phyloP scores from a whole-genome alignment of 2,329 filamentous ascomycete genomes.

The Diaporthe sp. region DNA sequence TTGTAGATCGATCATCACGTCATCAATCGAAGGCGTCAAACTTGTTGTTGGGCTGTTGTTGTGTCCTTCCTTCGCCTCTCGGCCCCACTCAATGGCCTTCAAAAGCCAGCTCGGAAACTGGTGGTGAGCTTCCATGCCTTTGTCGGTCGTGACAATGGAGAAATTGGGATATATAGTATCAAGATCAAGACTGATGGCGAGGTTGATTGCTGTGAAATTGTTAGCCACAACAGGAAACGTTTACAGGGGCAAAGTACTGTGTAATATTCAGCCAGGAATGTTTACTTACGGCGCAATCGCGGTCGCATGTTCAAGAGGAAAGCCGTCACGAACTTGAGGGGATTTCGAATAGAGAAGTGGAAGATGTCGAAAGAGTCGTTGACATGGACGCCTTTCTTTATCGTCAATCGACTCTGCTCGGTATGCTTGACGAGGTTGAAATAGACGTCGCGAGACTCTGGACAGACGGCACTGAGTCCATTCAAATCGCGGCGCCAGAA shows the following conservation, averaged over 20 bases:
- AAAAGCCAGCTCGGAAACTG: neutral
- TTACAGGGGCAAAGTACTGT: neutral
- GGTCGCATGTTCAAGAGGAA: neutral
- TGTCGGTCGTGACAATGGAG: neutral
- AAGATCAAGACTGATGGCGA: neutral
- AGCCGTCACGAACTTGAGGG: fast-evolving
- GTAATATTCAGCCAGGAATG: neutral
- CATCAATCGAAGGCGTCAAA: neutral
- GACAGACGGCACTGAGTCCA: neutral
- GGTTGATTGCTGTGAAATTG: neutral
- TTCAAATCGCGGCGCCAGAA: neutral
- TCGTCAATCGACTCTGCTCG: neutral
- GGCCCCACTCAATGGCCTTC: neutral
- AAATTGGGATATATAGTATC: neutral
- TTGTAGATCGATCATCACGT: neutral
- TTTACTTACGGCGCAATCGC: neutral
- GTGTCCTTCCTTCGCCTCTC: neutral
- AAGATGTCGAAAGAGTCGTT: neutral
- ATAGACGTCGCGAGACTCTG: neutral
- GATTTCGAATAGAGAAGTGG: neutral
- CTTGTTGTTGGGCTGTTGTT: neutral
- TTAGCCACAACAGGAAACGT: neutral
- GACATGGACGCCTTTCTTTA: neutral
- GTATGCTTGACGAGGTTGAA: neutral
- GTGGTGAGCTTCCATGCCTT: neutral